A percentile compares a stretch with the other conserved stretches of the same genome.
Evolutionary conservation across 2,329 filamentous ascomycete species (phyloP).

Genomic region (Fusarium transvaalense): DNA sequence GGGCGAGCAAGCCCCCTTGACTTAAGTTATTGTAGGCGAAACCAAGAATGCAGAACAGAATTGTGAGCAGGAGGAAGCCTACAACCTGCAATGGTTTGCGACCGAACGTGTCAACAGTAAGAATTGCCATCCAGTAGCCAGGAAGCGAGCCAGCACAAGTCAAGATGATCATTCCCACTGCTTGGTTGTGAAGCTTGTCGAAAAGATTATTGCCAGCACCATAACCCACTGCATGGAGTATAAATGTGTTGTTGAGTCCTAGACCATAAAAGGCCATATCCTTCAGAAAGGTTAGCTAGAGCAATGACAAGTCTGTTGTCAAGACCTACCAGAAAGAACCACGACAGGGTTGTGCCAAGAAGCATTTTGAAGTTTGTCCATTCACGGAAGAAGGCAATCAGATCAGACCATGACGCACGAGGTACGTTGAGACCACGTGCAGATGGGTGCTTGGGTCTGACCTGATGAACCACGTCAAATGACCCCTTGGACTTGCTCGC

Average conservation of each 20-base stretch:
- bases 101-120: constrained; percentile 79
- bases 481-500: constrained; percentile 62
- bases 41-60: constrained; percentile 72
- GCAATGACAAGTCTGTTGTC: neutral
- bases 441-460: constrained; percentile 65
- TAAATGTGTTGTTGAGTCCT: constrained; percentile 79
- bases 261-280: constrained; percentile 78
- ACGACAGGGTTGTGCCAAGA: constrained; percentile 81
- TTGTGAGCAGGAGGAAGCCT: constrained; percentile 71
- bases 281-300: constrained; percentile 49
- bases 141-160: constrained; percentile 82
- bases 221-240: constrained; percentile 80
- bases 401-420: constrained; percentile 77
- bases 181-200: constrained; percentile 76
- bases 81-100: constrained; percentile 80
- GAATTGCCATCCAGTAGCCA: constrained; percentile 82
- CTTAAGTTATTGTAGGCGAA: constrained; percentile 67
- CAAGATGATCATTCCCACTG: constrained; percentile 81
- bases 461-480: constrained; percentile 62
- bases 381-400: constrained; percentile 74
- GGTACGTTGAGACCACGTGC: constrained; percentile 71
- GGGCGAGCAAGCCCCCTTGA: constrained; percentile 64
- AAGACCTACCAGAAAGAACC: constrained; percentile 76
- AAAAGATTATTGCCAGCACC: constrained; percentile 73
- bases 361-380: constrained; percentile 79